Evolutionary conservation across 345 rosid species (phyloP), one percentile per base, ranked within the genome.

Genomic region (Acer saccharum): DNA sequence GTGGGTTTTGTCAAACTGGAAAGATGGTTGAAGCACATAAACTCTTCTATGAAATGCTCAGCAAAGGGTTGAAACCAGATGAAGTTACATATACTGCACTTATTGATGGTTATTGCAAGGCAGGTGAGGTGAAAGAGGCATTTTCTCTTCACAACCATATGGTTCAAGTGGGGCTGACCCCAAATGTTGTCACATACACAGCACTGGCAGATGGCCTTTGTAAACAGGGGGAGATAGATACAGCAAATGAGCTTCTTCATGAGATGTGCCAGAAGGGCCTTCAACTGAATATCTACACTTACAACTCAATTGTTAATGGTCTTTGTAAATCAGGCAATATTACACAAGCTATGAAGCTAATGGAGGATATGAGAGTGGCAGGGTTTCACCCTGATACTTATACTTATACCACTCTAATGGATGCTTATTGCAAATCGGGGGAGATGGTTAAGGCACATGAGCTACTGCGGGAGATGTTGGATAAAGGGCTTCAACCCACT

Each of bases 231-330:
- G 97, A 95, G 76, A 57, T 95, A 65, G 91, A 91, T 32, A 87
- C 97, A 29, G 97, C 99, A 16, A 93, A 92, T 21, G 98, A 93
- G 64, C 97, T 95, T 84, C 94, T 95, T 66, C 95, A 92, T 77
- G 97, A 92, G 84, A 86, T 95, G 92, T 84, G 87, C 76, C 67
- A 82, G 54, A 84, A 89, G 79, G 98, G 99, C 69, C 94, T 95
- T 83, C 89, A 85, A 41, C 86, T 87, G 78, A 95, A 95, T 84
- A 78, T 92, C 27, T 85, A 73, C 80, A 91, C 99, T 61, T 95
- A 95, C 76, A 93, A 90, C 74, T 76, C 94, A 67, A 80, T 93
- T 71, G 84, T 93, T 62, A 92, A 91, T 81, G 99, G 98, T 81
- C 88, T 93, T 41, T 92, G 97, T 81, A 95, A 93, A 81, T 84